Percentiles rank a stretch among this genome's conserved stretches.
These are phyloP conservation scores for Marasmius fiardii DNA, from an alignment of 1,284 basidiomycete genomes.

Conservation along the genomic window DNA sequence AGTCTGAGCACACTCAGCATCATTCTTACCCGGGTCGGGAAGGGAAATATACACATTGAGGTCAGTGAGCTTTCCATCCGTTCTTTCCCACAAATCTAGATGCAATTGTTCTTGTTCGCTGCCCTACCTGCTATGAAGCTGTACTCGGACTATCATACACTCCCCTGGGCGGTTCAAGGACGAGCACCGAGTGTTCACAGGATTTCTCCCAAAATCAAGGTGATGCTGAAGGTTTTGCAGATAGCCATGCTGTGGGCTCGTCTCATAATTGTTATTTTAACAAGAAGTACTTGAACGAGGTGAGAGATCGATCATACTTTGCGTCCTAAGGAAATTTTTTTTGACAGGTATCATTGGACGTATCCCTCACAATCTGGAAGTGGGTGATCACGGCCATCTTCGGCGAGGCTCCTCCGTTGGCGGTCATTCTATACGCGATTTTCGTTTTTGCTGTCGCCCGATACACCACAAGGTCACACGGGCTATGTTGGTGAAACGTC, in stretches of 20 bases:
- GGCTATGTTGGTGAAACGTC: no score
- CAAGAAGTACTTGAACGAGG: constrained; percentile 13
- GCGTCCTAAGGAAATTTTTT: no score
- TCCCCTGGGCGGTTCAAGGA: background rate
- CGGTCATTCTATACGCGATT: constrained; percentile 7
- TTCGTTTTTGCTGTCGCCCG: background rate
- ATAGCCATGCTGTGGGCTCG: constrained; percentile 7
- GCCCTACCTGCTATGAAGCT: constrained; percentile 16
- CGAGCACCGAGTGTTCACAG: constrained; percentile 11
- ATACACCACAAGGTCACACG: background rate
- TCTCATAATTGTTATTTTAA: constrained; percentile 17
- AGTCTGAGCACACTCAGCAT: no score
- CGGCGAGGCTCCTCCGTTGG: constrained; percentile 13
- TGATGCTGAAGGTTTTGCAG: constrained; percentile 9
- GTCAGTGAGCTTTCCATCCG: no score
- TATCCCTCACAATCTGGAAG: constrained; percentile 16
- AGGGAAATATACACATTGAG: no score
- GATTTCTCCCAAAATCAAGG: constrained; percentile 15
- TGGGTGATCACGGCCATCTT: constrained; percentile 18
- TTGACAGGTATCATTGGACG: constrained; percentile 13
- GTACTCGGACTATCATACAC: constrained; percentile 9
- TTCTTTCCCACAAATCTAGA: background rate
- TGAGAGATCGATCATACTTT: background rate
- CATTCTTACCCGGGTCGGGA: no score
- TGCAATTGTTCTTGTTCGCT: constrained; percentile 17